Evolutionary conservation across 495 filamentous ascomycete species (phyloP), one percentile per base, ranked within the genome.

Genomic region (Barbatosphaeria neglecta): DNA sequence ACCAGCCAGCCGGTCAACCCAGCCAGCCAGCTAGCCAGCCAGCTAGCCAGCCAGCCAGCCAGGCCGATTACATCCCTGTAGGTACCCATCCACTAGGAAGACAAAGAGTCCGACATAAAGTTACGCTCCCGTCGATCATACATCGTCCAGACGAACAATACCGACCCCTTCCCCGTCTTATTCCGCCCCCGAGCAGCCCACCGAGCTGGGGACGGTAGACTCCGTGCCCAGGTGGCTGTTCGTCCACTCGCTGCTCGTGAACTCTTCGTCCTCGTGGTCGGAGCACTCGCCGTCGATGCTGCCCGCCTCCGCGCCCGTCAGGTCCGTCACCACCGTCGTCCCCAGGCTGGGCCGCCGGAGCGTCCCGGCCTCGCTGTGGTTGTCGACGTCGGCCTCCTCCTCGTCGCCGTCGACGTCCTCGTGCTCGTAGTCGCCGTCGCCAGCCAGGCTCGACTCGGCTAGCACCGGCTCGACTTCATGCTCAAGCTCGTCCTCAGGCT

Each of bases 281-380:
- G 49, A 52, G 18, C 52, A 56, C 1, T 56, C 61, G 1, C 44
- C 50, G 9, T 48, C 38, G 18, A 22, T 20, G 23, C 38, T 35
- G 10, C 73, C 72, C 28, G 68, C 73, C 22, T 79, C 82, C 7
- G 72, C 63, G 20, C 37, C 66, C 13, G 72, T 68, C 22, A 78
- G 73, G 3, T 81, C 83, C 52, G 82, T 81, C 50, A 72, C 65
- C 35, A 74, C 67, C 31, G 68, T 74, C 41, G 66, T 70, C 0
- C 58, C 64, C 0, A 56, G 46, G 46, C 61, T 65, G 4, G 58
- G 56, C 33, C 58, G 45, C 16, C 65, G 49, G 8, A 57, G 50
- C 2, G 53, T 60, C 13, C 51, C 57, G 0, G 52, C 47, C 23
- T 69, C 64, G 46, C 53, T 59, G 13, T 35, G 41, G 19, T 49